Evolutionary conservation across 306 rosid species (phyloP).

Genomic region (Luffa aegyptiaca): DNA sequence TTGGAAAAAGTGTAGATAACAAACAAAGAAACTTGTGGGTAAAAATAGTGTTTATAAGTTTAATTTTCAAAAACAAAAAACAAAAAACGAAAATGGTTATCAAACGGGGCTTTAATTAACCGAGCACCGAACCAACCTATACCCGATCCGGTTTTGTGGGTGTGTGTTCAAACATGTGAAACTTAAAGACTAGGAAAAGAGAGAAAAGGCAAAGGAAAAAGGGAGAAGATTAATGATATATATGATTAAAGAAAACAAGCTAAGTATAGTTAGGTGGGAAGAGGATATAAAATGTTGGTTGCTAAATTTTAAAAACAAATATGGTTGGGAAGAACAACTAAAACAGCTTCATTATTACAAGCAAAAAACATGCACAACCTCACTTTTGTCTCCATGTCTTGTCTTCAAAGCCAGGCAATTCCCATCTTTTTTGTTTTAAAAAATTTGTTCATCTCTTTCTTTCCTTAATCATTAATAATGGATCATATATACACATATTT

Average conservation of each 20-base stretch:
- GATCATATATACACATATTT: constrained; percentile 7
- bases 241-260: background rate
- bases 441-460: background rate
- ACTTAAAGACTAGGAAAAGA: background rate
- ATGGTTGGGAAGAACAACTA: background rate
- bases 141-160: too few relatives aligned
- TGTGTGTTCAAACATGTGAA: background rate
- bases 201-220: background rate
- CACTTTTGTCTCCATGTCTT: constrained; percentile 1
- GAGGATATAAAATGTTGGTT: background rate
- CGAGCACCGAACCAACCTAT: too few relatives aligned
- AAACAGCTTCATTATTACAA: background rate
- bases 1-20: too few relatives aligned
- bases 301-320: background rate
- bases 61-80: too few relatives aligned
- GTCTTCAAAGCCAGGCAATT: constrained; percentile 3
- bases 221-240: background rate
- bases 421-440: background rate
- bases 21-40: too few relatives aligned
- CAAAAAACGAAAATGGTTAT: too few relatives aligned
- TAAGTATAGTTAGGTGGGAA: background rate
- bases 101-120: too few relatives aligned
- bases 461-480: background rate
- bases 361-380: background rate
- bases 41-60: too few relatives aligned